Percentiles rank a stretch among this genome's conserved stretches.
phyloP scores from a whole-genome alignment of 2,329 filamentous ascomycete species.

The Exophiala phaeomuriformis region DNA sequence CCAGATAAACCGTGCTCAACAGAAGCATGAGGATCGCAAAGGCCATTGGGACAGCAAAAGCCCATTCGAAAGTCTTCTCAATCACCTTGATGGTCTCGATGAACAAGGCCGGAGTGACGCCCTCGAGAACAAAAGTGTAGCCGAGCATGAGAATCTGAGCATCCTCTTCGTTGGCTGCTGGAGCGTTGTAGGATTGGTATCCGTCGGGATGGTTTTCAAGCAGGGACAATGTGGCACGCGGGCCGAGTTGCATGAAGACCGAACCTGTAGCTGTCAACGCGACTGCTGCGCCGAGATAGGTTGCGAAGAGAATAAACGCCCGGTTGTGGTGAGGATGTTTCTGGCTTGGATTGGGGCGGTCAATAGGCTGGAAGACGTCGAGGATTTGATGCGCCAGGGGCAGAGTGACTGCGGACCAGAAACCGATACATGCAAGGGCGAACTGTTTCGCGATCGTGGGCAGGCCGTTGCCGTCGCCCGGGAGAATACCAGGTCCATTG shows the following conservation, averaged over 20 bases:
- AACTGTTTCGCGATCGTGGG: constrained; percentile 12
- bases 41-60: neutral
- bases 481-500: constrained; percentile 7
- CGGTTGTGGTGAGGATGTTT: constrained; percentile 18
- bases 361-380: constrained; percentile 11
- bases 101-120: constrained; percentile 4
- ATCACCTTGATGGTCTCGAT: constrained; percentile 4
- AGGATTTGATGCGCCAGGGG: constrained; percentile 16
- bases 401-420: constrained; percentile 16
- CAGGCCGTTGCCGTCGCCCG: neutral
- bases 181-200: neutral
- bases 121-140: constrained; percentile 13
- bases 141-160: constrained; percentile 14
- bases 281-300: constrained; percentile 14
- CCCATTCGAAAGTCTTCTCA: constrained; percentile 8
- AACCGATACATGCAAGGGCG: constrained; percentile 17
- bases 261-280: constrained; percentile 10
- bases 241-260: constrained; percentile 19
- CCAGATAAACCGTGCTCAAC: constrained; percentile 1
- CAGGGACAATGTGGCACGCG: constrained; percentile 2
- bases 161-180: constrained; percentile 5
- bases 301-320: constrained; percentile 14
- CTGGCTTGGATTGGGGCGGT: neutral
- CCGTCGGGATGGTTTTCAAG: neutral
- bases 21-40: constrained; percentile 1